Percentiles rank a stretch among this genome's conserved stretches.
These are phyloP conservation scores for Yamadazyma sp. DNA, from an alignment of 1,139 yeast genomes.

Conservation along the genomic window DNA sequence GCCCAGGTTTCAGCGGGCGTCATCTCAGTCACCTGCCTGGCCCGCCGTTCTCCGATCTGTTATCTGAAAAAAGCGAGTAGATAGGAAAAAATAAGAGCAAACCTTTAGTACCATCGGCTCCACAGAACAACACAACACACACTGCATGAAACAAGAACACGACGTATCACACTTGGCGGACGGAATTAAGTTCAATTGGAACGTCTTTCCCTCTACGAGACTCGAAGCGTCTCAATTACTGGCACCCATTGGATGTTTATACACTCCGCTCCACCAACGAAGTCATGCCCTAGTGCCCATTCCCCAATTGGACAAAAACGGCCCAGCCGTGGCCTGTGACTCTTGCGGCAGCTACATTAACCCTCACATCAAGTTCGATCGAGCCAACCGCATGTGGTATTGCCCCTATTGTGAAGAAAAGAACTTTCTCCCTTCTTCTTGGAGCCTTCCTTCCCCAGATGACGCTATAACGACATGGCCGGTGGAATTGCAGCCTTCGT, in stretches of 20 bases:
- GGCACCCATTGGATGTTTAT: slow-evolving; percentile 41
- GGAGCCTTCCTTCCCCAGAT: slow-evolving; percentile 18
- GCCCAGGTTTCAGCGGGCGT: too few species aligned
- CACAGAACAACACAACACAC: not conserved
- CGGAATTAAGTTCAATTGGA: slow-evolving; percentile 49
- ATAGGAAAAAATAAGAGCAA: too few species aligned
- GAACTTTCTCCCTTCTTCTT: slow-evolving; percentile 22
- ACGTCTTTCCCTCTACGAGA: slow-evolving; percentile 46
- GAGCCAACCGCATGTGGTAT: slow-evolving; percentile 37
- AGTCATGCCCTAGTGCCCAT: slow-evolving; percentile 7
- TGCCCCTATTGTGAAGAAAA: slow-evolving; percentile 38
- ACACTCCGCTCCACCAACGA: slow-evolving; percentile 25
- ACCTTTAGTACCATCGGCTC: not conserved
- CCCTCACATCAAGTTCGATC: slow-evolving; percentile 31
- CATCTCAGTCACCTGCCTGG: too few species aligned
- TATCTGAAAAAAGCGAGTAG: too few species aligned
- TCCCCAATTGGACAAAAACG: slow-evolving; percentile 4
- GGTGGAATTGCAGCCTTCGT: slow-evolving; percentile 23
- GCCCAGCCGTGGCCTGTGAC: slow-evolving; percentile 23
- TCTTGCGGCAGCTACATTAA: slow-evolving; percentile 31
- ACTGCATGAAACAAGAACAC: slow-evolving; percentile 12
- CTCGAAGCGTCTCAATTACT: slow-evolving; percentile 33
- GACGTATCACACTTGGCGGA: slow-evolving; percentile 6
- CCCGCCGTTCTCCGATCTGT: too few species aligned
- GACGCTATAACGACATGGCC: slow-evolving; percentile 26